Evolutionary conservation across 2,329 filamentous ascomycete species (phyloP).

Genomic region (Aureobasidium sp.): DNA sequence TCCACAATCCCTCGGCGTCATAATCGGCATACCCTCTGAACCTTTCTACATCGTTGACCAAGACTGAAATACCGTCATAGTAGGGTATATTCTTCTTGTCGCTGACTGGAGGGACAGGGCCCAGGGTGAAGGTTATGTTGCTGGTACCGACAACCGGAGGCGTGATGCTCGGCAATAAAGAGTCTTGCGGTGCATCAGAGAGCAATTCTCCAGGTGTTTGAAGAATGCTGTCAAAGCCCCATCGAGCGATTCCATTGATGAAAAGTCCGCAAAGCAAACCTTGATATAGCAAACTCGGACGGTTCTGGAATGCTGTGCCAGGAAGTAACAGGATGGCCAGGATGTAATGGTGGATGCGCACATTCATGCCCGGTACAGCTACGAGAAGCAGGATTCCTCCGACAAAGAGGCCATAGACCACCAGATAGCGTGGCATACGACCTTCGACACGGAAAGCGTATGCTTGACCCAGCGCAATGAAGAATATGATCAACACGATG

Average conservation of each 20-base stretch:
- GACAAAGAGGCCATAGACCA: slow-evolving; percentile 66
- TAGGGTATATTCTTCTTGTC: slow-evolving; percentile 32
- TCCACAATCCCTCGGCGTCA: slow-evolving; percentile 46
- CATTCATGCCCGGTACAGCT: slow-evolving; percentile 64
- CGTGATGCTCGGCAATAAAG: slow-evolving; percentile 48
- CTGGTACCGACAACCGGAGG: slow-evolving; percentile 39
- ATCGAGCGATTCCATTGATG: slow-evolving; percentile 86
- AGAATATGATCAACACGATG: slow-evolving; percentile 63
- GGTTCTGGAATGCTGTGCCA: slow-evolving; percentile 81
- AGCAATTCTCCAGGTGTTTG: slow-evolving; percentile 71
- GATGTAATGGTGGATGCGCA: slow-evolving; percentile 94
- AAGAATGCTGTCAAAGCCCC: slow-evolving; percentile 86
- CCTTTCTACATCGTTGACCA: slow-evolving; percentile 81
- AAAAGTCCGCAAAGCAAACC: slow-evolving; percentile 85
- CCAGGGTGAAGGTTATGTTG: slow-evolving; percentile 61
- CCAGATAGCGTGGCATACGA: slow-evolving; percentile 68
- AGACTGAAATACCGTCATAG: slow-evolving; percentile 69
- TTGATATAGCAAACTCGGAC: slow-evolving; percentile 78
- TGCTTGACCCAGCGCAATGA: slow-evolving; percentile 66
- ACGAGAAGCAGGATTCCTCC: slow-evolving; percentile 63
- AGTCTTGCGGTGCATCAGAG: slow-evolving; percentile 47
- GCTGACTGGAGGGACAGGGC: slow-evolving; percentile 26
- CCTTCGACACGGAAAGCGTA: slow-evolving; percentile 84
- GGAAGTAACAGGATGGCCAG: slow-evolving; percentile 79
- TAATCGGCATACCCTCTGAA: slow-evolving; percentile 54